Conservation (phyloP, 1,284 basidiomycete species). For the Cutaneotrichosporon sp. region DNA sequence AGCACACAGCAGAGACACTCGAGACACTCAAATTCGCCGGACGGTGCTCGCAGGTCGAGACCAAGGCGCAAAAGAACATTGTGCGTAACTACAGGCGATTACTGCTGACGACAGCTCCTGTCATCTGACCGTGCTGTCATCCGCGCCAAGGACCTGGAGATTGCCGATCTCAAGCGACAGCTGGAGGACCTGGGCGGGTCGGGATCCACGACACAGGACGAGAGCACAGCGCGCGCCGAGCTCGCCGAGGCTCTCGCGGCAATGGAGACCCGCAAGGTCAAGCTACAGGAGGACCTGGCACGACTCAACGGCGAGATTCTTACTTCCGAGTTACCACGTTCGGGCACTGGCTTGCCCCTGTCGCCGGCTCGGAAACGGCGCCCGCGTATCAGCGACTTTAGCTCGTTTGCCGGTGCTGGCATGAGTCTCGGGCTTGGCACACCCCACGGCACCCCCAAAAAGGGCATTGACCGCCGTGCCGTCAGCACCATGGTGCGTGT, state of each 20-base stretch:
- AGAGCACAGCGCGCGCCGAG: constrained; percentile 12
- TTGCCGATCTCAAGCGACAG: constrained; percentile 45
- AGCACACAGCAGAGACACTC: constrained; percentile 54
- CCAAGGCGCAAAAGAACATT: constrained; percentile 54
- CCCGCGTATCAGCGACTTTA: constrained; percentile 46
- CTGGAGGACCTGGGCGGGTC: constrained; percentile 26
- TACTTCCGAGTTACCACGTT: constrained; percentile 36
- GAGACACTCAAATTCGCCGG: constrained; percentile 57
- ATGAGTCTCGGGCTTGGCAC: constrained; percentile 31
- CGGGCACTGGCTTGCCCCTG: constrained; percentile 15
- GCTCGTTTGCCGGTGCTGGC: constrained; percentile 16
- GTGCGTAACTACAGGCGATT: constrained; percentile 25
- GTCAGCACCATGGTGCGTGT: constrained; percentile 39
- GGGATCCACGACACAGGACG: not conserved
- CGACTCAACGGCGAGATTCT: constrained; percentile 46
- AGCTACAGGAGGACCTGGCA: constrained; percentile 35
- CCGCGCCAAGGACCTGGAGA: constrained; percentile 49
- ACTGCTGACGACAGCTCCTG: constrained; percentile 28
- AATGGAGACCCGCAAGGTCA: constrained; percentile 41
- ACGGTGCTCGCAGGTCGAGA: constrained; percentile 54
- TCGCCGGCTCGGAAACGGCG: constrained; percentile 35
- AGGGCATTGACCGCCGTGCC: constrained; percentile 33
- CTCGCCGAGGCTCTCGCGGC: constrained; percentile 40
- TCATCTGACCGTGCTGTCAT: constrained; percentile 47
- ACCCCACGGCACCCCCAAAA: constrained; percentile 14